phyloP scores from a whole-genome alignment of 352 stramenopile species.

The Phytophthora multivora region DNA sequence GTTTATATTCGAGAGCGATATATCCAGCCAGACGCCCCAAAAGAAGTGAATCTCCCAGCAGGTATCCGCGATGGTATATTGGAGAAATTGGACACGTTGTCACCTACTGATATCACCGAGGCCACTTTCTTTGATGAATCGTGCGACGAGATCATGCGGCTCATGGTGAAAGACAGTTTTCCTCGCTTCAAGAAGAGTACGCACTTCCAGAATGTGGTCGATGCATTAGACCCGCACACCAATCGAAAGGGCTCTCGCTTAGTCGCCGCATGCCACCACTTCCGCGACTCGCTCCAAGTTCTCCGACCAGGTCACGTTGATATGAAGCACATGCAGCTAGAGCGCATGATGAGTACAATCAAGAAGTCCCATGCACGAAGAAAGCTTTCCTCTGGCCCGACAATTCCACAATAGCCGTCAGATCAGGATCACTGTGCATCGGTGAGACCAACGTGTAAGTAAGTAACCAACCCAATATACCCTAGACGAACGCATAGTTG shows the following conservation, averaged over 20 bases:
- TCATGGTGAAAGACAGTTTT: constrained; percentile 85
- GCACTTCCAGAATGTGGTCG: constrained; percentile 66
- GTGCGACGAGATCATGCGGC: constrained; percentile 77
- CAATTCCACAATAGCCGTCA: constrained; percentile 6
- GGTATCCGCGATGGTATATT: constrained; percentile 52
- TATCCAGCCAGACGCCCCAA: constrained; percentile 56
- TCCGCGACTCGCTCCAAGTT: constrained; percentile 69
- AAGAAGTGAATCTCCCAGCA: constrained; percentile 77
- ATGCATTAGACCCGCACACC: constrained; percentile 65
- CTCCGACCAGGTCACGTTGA: constrained; percentile 64
- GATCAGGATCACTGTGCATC: neutral
- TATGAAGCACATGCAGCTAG: constrained; percentile 53
- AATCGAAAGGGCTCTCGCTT: constrained; percentile 70
- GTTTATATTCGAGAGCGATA: constrained; percentile 60
- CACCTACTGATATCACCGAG: constrained; percentile 28
- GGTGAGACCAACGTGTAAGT: constrained; percentile 10
- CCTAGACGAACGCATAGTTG: constrained; percentile 1
- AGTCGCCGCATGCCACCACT: constrained; percentile 70
- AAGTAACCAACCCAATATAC: constrained; percentile 5
- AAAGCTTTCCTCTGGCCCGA: constrained; percentile 23
- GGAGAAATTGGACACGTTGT: constrained; percentile 34
- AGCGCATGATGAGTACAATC: constrained; percentile 75
- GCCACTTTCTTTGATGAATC: constrained; percentile 60
- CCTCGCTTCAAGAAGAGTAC: constrained; percentile 80
- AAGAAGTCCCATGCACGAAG: constrained; percentile 58